Evolutionary conservation across 441 rosid species (phyloP).

Genomic region (Populus tomentosa): DNA sequence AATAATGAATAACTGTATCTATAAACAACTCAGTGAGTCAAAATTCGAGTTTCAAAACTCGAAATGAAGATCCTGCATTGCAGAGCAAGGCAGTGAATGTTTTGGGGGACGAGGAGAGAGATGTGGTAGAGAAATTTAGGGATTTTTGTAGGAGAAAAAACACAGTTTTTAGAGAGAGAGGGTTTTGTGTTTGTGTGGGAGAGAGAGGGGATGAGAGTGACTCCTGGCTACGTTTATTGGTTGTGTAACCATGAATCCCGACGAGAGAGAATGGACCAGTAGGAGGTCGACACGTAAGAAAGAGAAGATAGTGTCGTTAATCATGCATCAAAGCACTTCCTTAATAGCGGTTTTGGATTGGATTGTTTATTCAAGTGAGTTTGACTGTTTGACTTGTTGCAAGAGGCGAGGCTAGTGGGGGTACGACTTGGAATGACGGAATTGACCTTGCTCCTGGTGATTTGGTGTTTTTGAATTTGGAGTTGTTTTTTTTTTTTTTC

Average conservation of each 20-base stretch:
- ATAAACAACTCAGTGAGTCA: not conserved
- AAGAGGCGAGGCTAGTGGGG: not conserved
- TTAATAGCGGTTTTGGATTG: constrained; percentile 3
- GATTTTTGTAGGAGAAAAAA: constrained; percentile 37
- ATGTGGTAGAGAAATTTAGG: constrained; percentile 22
- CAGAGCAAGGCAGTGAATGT: constrained; percentile 26
- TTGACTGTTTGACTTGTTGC: constrained; percentile 18
- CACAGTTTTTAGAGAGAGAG: constrained; percentile 24
- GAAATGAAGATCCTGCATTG: constrained; percentile 54
- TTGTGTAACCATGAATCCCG: constrained; percentile 50
- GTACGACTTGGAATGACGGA: not conserved
- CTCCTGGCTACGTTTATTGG: constrained; percentile 47
- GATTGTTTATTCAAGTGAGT: not conserved
- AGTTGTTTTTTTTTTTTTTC: not conserved
- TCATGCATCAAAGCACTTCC: constrained; percentile 21
- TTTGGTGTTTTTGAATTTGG: not conserved
- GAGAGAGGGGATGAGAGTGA: constrained; percentile 42
- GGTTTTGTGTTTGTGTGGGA: constrained; percentile 7
- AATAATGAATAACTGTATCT: not conserved
- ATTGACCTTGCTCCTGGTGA: not conserved
- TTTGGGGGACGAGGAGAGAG: constrained; percentile 14
- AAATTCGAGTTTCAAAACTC: constrained; percentile 16
- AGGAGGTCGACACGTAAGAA: constrained; percentile 34
- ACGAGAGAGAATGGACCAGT: constrained; percentile 34
- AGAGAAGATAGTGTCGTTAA: constrained; percentile 9